Conservation (phyloP, 495 filamentous ascomycete species). For the Xylaria cubensis region DNA sequence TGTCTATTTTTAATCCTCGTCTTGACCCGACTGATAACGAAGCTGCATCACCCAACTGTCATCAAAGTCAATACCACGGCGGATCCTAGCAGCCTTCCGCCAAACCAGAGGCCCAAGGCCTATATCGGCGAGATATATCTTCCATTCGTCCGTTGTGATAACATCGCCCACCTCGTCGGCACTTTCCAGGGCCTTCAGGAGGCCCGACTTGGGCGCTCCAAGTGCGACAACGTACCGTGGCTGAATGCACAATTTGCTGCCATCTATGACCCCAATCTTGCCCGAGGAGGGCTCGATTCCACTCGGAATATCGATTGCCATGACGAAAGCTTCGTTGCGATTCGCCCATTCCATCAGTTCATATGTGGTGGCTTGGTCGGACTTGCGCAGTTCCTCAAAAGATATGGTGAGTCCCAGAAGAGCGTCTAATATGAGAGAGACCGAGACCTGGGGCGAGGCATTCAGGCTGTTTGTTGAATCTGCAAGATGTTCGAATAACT, state of each 20-base stretch:
- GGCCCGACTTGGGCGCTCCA: conserved; percentile 81
- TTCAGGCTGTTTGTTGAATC: conserved; percentile 38
- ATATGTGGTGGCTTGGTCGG: conserved; percentile 81
- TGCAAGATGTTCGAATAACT: conserved; percentile 58
- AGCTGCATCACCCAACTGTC: conserved; percentile 80
- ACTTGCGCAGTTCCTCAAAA: conserved; percentile 81
- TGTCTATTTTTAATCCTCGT: conserved; percentile 4
- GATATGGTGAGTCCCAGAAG: conserved; percentile 81
- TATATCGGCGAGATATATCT: conserved; percentile 82
- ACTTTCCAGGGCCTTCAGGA: conserved; percentile 71
- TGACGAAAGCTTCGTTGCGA: conserved; percentile 72
- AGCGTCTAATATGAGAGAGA: conserved; percentile 88
- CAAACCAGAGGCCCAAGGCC: conserved; percentile 82
- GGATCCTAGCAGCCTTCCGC: conserved; percentile 80
- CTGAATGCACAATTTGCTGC: conserved; percentile 73
- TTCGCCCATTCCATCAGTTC: conserved; percentile 90
- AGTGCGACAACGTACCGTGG: conserved; percentile 80
- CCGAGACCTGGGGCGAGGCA: conserved; percentile 47
- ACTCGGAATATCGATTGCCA: conserved; percentile 86
- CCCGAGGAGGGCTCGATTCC: conserved; percentile 84
- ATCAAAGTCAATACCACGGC: conserved; percentile 84
- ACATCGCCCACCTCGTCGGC: conserved; percentile 61
- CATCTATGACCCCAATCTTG: conserved; percentile 63
- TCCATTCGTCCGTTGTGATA: conserved; percentile 63
- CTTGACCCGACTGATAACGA: conserved; percentile 47